Conservation (phyloP, 2,329 filamentous ascomycete species). For the Monosporascus sp. region DNA sequence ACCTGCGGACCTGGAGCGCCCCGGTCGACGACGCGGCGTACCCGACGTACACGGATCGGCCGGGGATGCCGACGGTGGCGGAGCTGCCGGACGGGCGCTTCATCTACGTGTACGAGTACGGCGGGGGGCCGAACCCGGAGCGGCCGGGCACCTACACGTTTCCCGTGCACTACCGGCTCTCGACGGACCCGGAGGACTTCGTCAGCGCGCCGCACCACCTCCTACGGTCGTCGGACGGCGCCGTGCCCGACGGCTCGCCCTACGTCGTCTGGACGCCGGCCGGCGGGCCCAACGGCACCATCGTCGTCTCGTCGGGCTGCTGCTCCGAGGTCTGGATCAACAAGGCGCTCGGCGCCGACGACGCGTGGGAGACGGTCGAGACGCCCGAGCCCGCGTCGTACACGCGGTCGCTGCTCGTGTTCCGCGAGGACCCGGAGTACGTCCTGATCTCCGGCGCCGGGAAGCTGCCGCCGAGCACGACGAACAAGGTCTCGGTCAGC, state of each 20-base stretch:
- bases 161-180: conserved; percentile 28
- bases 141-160: conserved; percentile 16
- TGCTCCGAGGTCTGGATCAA: conserved; percentile 26
- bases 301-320: conserved; percentile 27
- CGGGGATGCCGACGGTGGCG: conserved; percentile 43
- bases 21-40: conserved; percentile 60
- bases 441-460: conserved; percentile 32
- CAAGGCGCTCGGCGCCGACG: conserved; percentile 23
- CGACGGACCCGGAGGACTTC: conserved; percentile 24
- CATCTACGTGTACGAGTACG: conserved; percentile 44
- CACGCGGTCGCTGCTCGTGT: conserved; percentile 20
- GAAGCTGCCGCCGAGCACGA: conserved; percentile 34
- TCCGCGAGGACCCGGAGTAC: conserved; percentile 17
- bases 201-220: conserved; percentile 13
- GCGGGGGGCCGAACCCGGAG: conserved; percentile 22
- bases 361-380: conserved; percentile 21
- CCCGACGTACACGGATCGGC: conserved; percentile 24
- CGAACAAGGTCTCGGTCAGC: conserved; percentile 29
- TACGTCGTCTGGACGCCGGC: conserved; percentile 29
- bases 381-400: conserved; percentile 21
- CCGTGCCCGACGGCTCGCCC: conserved; percentile 24
- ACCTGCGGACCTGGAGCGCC: conserved; percentile 55
- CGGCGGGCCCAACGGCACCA: conserved; percentile 26
- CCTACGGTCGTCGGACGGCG: conserved; percentile 18
- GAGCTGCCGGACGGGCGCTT: conserved; percentile 54